Evolutionary conservation across 192 early-diverging fungal species (phyloP).

Genomic region (Coemansia biformis): DNA sequence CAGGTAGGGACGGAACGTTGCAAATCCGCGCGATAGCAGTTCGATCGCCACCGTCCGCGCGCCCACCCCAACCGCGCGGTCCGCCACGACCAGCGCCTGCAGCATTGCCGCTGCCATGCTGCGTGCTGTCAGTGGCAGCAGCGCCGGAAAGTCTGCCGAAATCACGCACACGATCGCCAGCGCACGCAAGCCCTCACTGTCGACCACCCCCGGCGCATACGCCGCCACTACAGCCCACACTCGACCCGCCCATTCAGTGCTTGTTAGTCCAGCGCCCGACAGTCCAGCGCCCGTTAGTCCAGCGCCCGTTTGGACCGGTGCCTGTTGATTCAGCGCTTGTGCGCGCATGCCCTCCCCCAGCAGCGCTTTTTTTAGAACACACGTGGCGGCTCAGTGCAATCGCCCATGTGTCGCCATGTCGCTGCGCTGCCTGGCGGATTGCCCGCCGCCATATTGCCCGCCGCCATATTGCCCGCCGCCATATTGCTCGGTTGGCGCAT

Average conservation of each 20-base stretch:
- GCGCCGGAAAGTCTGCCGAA: constrained; percentile 38
- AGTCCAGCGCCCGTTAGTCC: too few species aligned
- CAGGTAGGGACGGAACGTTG: constrained; percentile 39
- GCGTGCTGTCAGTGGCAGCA: constrained; percentile 42
- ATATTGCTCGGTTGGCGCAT: too few species aligned
- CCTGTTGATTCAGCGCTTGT: too few species aligned
- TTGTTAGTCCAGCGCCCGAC: too few species aligned
- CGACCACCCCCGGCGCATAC: constrained; percentile 21
- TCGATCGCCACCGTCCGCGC: constrained; percentile 38
- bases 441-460: too few species aligned
- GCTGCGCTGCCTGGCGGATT: too few species aligned
- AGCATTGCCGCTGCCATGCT: constrained; percentile 45
- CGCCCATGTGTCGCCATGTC: too few species aligned
- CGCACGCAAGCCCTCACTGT: constrained; percentile 35
- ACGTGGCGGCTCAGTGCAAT: background rate
- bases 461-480: too few species aligned
- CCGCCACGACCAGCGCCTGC: constrained; percentile 24
- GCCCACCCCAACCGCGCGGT: constrained; percentile 6
- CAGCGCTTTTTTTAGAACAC: constrained; percentile 4
- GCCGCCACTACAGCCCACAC: constrained; percentile 47
- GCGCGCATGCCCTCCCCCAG: too few species aligned
- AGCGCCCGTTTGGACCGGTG: too few species aligned
- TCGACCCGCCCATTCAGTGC: too few species aligned
- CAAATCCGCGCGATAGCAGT: constrained; percentile 43
- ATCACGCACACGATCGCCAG: constrained; percentile 48